These are phyloP conservation scores for Aquilaria agallochum DNA, from an alignment of 441 rosid genomes.

Conservation along the genomic window DNA sequence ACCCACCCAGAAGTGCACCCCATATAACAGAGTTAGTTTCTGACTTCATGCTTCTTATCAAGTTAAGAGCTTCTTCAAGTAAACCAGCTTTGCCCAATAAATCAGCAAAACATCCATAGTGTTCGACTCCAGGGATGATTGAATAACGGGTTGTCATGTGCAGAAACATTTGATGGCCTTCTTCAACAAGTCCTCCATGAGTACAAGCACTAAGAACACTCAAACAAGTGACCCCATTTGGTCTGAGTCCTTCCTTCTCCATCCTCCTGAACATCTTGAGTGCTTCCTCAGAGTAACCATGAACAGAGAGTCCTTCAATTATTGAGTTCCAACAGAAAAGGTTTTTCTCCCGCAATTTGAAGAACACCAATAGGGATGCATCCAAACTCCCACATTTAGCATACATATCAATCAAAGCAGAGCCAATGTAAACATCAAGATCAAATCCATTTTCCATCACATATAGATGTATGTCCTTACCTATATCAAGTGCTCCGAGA, in stretches of 20 bases:
- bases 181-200: constrained; percentile 60
- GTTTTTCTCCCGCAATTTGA: constrained; percentile 43
- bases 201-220: constrained; percentile 56
- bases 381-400: constrained; percentile 54
- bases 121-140: constrained; percentile 35
- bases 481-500: constrained; percentile 46
- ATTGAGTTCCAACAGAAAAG: constrained; percentile 57
- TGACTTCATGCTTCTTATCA: constrained; percentile 34
- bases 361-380: constrained; percentile 43
- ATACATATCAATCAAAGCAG: constrained; percentile 60
- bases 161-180: constrained; percentile 36
- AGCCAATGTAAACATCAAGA: constrained; percentile 55
- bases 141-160: constrained; percentile 38
- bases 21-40: constrained; percentile 51
- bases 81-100: constrained; percentile 53
- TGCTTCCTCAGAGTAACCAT: constrained; percentile 44
- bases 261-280: constrained; percentile 44
- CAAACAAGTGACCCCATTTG: constrained; percentile 50
- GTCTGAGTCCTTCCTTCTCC: constrained; percentile 32
- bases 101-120: constrained; percentile 55
- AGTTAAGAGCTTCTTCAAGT: constrained; percentile 40
- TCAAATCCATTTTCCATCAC: constrained; percentile 31
- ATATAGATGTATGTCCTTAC: constrained; percentile 46
- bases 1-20: constrained; percentile 55
- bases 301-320: constrained; percentile 54